A percentile compares a stretch with the other conserved stretches of the same genome.
Conservation (phyloP, 768 basidiomycete species). For the Ramaria rubella region DNA sequence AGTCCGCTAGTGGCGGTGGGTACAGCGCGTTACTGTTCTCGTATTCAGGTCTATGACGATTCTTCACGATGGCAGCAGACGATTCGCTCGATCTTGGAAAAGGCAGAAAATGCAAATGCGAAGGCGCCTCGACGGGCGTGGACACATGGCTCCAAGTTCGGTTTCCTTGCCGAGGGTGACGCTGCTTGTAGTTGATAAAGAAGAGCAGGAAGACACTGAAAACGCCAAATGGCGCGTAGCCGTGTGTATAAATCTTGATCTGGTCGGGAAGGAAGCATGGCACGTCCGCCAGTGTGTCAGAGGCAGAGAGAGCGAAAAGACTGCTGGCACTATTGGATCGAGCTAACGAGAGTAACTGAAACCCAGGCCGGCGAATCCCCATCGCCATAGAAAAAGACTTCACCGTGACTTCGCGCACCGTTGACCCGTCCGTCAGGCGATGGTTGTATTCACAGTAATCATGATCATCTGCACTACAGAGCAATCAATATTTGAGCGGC, state of each 20-base stretch:
- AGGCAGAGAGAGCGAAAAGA: not conserved
- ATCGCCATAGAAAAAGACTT: slow-evolving; percentile 89
- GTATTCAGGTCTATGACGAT: not conserved
- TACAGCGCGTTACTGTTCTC: no score
- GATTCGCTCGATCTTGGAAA: not conserved
- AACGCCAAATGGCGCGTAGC: slow-evolving; percentile 64
- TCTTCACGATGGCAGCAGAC: not conserved
- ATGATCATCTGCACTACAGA: slow-evolving; percentile 81
- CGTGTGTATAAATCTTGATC: slow-evolving; percentile 61
- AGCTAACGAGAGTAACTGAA: slow-evolving; percentile 79
- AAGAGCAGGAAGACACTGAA: slow-evolving; percentile 52
- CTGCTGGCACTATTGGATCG: slow-evolving; percentile 20
- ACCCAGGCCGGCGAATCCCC: slow-evolving; percentile 80
- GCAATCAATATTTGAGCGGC: not conserved
- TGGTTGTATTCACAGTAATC: slow-evolving; percentile 85
- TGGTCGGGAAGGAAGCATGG: slow-evolving; percentile 85
- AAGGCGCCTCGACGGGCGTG: no score
- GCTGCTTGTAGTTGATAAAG: slow-evolving; percentile 31
- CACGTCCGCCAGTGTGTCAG: slow-evolving; percentile 46
- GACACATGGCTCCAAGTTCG: no score
- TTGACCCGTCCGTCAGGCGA: slow-evolving; percentile 23
- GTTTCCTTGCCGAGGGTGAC: not conserved
- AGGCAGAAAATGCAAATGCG: not conserved
- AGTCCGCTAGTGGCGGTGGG: no score
- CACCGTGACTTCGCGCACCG: slow-evolving; percentile 71